A percentile compares a stretch with the other conserved stretches of the same genome.
These are phyloP conservation scores for Saitozyma podzolica DNA, from an alignment of 768 basidiomycete genomes.

Conservation along the genomic window DNA sequence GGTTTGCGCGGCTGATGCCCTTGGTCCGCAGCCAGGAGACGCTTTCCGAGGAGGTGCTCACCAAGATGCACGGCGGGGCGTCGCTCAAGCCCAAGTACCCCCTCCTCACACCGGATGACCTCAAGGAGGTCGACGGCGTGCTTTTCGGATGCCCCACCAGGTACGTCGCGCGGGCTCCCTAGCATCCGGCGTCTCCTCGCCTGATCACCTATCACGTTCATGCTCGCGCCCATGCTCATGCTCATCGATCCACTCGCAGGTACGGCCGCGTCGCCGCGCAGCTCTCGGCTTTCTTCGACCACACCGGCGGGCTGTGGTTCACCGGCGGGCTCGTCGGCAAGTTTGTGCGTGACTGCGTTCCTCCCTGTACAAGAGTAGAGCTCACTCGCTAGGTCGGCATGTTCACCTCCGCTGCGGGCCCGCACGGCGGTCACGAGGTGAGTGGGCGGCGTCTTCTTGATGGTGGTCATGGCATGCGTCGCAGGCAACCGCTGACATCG, in stretches of 20 bases:
- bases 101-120: slow-evolving; percentile 60
- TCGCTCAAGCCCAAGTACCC: slow-evolving; percentile 65
- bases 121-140: slow-evolving; percentile 65
- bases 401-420: slow-evolving; percentile 72
- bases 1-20: neutral
- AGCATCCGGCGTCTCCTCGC: too few relatives aligned
- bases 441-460: neutral
- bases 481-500: neutral
- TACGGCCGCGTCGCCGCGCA: slow-evolving; percentile 50
- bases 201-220: neutral
- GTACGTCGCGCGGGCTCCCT: slow-evolving; percentile 5
- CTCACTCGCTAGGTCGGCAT: slow-evolving; percentile 57
- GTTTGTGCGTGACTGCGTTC: slow-evolving; percentile 26
- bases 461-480: slow-evolving; percentile 3
- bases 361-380: neutral
- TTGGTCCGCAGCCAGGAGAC: slow-evolving; percentile 62
- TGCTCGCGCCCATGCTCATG: slow-evolving; percentile 56
- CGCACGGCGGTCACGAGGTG: slow-evolving; percentile 71
- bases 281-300: slow-evolving; percentile 59
- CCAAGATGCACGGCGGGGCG: slow-evolving; percentile 66
- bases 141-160: slow-evolving; percentile 62
- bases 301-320: slow-evolving; percentile 60
- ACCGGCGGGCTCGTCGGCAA: slow-evolving; percentile 68
- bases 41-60: slow-evolving; percentile 66
- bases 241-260: slow-evolving; percentile 54